Percentiles rank a stretch among this genome's conserved stretches.
phyloP scores from a whole-genome alignment of 2,329 filamentous ascomycete genomes.

The Cercospora beticola region DNA sequence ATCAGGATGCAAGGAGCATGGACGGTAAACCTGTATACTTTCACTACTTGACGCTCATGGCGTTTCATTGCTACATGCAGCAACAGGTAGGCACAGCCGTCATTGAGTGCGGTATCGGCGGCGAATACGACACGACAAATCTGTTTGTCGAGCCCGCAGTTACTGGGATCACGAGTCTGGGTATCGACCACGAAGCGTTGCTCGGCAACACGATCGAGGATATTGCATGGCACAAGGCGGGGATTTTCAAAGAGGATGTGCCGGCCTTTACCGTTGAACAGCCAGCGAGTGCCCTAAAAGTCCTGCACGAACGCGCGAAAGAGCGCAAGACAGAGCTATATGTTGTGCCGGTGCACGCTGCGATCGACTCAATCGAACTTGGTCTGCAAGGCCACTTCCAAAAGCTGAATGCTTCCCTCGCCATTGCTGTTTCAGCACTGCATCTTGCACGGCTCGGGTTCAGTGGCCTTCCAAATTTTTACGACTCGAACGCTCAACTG shows the following conservation, averaged over 20 bases:
- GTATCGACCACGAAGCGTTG: constrained; percentile 81
- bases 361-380: constrained; percentile 51
- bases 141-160: constrained; percentile 70
- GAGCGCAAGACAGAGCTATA: constrained; percentile 52
- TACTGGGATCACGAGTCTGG: constrained; percentile 74
- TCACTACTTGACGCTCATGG: constrained; percentile 84
- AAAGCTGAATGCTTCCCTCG: constrained; percentile 61
- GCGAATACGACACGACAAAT: constrained; percentile 91
- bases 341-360: constrained; percentile 51
- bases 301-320: constrained; percentile 56
- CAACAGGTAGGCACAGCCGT: constrained; percentile 77
- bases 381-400: constrained; percentile 64
- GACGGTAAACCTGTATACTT: constrained; percentile 85
- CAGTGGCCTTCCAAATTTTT: constrained; percentile 43
- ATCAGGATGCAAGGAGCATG: constrained; percentile 49
- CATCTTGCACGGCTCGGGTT: constrained; percentile 54
- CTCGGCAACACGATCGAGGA: constrained; percentile 75
- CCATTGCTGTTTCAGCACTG: constrained; percentile 58
- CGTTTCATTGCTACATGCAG: constrained; percentile 75
- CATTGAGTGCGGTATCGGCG: constrained; percentile 91
- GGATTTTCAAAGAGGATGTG: constrained; percentile 71
- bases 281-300: constrained; percentile 53
- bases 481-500: constrained; percentile 47
- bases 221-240: constrained; percentile 91
- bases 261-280: constrained; percentile 65